phyloP scores from a whole-genome alignment of 495 filamentous ascomycete species.

The Jackrogersella minutella region DNA sequence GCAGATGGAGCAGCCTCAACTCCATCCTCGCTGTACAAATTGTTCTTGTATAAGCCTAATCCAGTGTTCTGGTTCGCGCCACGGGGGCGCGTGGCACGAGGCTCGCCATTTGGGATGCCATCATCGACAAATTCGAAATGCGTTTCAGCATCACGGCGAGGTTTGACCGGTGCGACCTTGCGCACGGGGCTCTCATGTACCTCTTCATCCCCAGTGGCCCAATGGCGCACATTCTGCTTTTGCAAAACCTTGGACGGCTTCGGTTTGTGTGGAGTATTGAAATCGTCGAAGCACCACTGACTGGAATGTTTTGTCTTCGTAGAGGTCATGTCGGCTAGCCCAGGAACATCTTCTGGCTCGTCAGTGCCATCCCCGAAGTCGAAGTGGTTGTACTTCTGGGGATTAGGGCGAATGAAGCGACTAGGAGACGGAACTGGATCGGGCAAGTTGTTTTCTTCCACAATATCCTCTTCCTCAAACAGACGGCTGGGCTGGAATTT shows the following conservation, averaged over 20 bases:
- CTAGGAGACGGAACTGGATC: constrained; percentile 49
- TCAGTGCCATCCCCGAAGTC: constrained; percentile 75
- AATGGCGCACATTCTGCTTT: constrained; percentile 69
- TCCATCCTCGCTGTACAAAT: constrained; percentile 68
- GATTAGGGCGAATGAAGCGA: constrained; percentile 65
- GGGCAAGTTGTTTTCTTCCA: constrained; percentile 48
- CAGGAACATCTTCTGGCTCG: constrained; percentile 48
- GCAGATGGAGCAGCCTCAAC: constrained; percentile 33
- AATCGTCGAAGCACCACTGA: constrained; percentile 88
- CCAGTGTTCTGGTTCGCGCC: constrained; percentile 66
- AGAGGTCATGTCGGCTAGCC: constrained; percentile 49
- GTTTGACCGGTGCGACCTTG: constrained; percentile 64
- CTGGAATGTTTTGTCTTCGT: constrained; percentile 67
- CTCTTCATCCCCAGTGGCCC: constrained; percentile 73
- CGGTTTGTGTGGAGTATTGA: constrained; percentile 78
- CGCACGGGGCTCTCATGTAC: constrained; percentile 64
- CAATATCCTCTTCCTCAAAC: constrained; percentile 67
- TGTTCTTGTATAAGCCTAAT: constrained; percentile 78
- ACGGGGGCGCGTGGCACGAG: constrained; percentile 50
- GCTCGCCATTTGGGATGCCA: constrained; percentile 40
- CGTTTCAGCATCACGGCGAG: constrained; percentile 78
- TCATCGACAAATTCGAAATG: constrained; percentile 79
- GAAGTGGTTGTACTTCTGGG: constrained; percentile 86
- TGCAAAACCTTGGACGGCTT: constrained; percentile 54
- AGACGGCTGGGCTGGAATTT: constrained; percentile 74